Evolutionary conservation across 1,284 basidiomycete species (phyloP), one percentile per base, ranked within the genome.

Genomic region (Neolentinus lepideus): DNA sequence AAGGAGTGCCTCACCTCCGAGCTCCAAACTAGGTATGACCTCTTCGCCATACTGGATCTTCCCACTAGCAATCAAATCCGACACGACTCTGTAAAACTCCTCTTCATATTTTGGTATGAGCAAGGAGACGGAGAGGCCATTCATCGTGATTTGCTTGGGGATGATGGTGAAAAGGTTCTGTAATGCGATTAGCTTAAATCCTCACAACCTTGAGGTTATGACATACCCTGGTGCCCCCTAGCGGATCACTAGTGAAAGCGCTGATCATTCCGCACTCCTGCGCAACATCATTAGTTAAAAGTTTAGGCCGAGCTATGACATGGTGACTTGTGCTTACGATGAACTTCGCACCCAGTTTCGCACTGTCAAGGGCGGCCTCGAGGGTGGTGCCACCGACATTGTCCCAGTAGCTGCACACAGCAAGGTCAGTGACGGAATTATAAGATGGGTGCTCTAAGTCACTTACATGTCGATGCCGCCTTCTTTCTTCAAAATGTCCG

Each of bases 11-110:
- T 81, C 71, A 0, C 79, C 79, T n/a, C 76, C 77, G 26, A 71
- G 70, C 12, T 82, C 78, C 56, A 88, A 63, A 0, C 81, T 79
- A 0, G 74, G 67, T 22, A 67, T 73, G 1, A 81, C 59, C 36
- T 84, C 74, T 61, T 87, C 85, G 11, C 71, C 70, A 62, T 81
- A 78, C 66, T 84, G 80, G 59, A 90, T 64, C 66, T 83, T 75
- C 11, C 86, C 86, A 29, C 74, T 71, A 2, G 75, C 75, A 48
- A 86, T 65, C 59, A 77, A 74, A 29, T 70, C 65, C 0, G 79
- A 75, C 38, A 90, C 67, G 48, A 78, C 75, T 8, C 68, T 67
- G 64, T 81, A 81, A 67, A 83, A 83, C 31, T 71, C 69, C 0
- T 68, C 64, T 1, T 50, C 54, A 63, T 76, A 75, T 62, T 76